These are phyloP conservation scores for Curvularia verruculosa DNA, from an alignment of 2,329 filamentous ascomycete species.

Conservation along the genomic window DNA sequence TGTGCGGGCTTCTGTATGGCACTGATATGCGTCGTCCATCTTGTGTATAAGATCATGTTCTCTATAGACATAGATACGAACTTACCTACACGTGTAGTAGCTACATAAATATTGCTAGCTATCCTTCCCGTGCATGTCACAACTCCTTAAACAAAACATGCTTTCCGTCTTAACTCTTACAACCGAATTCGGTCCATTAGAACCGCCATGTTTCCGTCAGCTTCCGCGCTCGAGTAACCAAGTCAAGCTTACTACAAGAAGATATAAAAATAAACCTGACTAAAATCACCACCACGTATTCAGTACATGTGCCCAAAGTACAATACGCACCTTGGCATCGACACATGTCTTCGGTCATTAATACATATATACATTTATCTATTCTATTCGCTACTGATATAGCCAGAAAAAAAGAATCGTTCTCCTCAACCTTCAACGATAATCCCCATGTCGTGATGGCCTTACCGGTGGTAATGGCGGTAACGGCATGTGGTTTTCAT, in stretches of 20 bases:
- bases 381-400: not conserved
- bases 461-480: not conserved
- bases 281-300: not conserved
- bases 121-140: no score
- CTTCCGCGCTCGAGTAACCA: not conserved
- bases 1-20: not conserved
- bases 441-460: not conserved
- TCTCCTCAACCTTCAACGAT: no score
- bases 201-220: not conserved
- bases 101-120: no score
- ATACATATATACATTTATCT: not conserved
- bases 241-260: not conserved
- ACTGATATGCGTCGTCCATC: not conserved
- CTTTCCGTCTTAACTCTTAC: no score
- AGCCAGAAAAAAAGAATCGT: not conserved
- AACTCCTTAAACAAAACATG: no score
- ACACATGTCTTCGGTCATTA: not conserved
- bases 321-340: not conserved
- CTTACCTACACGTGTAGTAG: no score
- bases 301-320: not conserved
- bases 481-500: constrained; percentile 9
- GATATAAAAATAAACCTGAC: not conserved
- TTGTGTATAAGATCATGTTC: not conserved
- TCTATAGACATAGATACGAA: no score
- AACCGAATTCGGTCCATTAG: no score